Evolutionary conservation across 1,284 basidiomycete species (phyloP).

Genomic region (Ganoderma resinaceum): DNA sequence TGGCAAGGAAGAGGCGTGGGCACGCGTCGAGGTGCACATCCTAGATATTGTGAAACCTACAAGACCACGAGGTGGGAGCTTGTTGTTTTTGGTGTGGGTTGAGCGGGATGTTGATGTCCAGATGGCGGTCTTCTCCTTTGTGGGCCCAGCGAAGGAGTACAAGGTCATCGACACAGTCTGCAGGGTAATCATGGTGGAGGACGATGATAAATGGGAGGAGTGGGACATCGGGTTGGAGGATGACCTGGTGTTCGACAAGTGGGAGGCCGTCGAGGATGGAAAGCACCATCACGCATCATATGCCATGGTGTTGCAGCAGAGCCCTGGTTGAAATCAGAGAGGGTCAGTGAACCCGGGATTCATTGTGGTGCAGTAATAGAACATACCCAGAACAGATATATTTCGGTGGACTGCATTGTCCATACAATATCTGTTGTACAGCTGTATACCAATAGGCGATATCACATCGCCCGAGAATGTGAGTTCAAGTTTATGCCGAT

Average conservation of each 20-base stretch:
- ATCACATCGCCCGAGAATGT: background rate
- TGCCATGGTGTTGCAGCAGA: constrained; percentile 11
- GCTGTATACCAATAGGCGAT: background rate
- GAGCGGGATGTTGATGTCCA: background rate
- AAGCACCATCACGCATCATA: constrained; percentile 9
- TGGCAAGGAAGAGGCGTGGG: background rate
- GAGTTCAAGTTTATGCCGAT: background rate
- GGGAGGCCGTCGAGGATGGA: constrained; percentile 11
- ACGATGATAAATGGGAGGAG: constrained; percentile 3
- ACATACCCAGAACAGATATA: background rate
- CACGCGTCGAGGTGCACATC: constrained; percentile 16
- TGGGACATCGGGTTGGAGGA: constrained; percentile 10
- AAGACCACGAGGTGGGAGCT: constrained; percentile 22
- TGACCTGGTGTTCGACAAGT: background rate
- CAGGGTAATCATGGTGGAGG: constrained; percentile 10
- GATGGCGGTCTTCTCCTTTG: background rate
- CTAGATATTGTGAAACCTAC: constrained; percentile 28
- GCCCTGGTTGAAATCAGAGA: background rate
- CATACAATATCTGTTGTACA: background rate
- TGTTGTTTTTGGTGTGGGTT: background rate
- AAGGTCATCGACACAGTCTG: constrained; percentile 6
- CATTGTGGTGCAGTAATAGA: background rate
- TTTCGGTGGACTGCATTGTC: background rate
- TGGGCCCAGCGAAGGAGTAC: constrained; percentile 10
- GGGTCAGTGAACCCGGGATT: background rate